Conservation (phyloP, 2,329 filamentous ascomycete genomes). For the Colletotrichum musicola region DNA sequence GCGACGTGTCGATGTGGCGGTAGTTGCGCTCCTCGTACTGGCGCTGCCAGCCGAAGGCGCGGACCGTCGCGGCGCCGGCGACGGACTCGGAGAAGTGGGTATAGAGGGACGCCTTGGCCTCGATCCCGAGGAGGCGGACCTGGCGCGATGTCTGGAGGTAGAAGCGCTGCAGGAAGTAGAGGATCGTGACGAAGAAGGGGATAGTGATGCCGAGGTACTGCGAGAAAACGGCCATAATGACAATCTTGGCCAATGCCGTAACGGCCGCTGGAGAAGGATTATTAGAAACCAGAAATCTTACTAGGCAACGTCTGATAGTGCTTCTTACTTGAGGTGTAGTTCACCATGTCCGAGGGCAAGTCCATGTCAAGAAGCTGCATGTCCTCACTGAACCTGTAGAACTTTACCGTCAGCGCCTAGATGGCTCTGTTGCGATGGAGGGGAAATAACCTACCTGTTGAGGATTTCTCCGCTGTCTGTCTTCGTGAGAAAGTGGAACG, state of each 20-base stretch:
- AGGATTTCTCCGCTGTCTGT: constrained; percentile 23
- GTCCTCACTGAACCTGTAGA: constrained; percentile 23
- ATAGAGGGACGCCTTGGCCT: constrained; percentile 50
- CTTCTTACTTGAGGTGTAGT: constrained; percentile 23
- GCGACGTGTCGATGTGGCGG: constrained; percentile 1
- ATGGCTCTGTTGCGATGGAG: background rate
- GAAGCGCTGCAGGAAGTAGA: constrained; percentile 48
- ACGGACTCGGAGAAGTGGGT: constrained; percentile 46
- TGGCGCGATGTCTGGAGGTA: constrained; percentile 52
- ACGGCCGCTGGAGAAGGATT: constrained; percentile 1
- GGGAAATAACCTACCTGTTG: constrained; percentile 3
- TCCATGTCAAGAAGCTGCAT: constrained; percentile 37
- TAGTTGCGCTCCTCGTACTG: constrained; percentile 8
- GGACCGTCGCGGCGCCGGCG: constrained; percentile 39
- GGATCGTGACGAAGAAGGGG: constrained; percentile 41
- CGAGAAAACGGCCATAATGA: constrained; percentile 22
- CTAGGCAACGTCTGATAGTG: no score
- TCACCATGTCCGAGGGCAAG: constrained; percentile 19
- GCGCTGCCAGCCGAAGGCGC: constrained; percentile 38
- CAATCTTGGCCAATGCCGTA: constrained; percentile 11
- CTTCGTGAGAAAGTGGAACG: constrained; percentile 12
- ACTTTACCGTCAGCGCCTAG: background rate
- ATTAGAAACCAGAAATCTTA: background rate
- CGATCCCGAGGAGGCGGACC: constrained; percentile 49
- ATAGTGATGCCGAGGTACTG: constrained; percentile 45